Percentiles rank a stretch among this genome's conserved stretches.
These are phyloP conservation scores for Raphanus raphanistrum DNA, from an alignment of 345 rosid genomes.

Conservation along the genomic window DNA sequence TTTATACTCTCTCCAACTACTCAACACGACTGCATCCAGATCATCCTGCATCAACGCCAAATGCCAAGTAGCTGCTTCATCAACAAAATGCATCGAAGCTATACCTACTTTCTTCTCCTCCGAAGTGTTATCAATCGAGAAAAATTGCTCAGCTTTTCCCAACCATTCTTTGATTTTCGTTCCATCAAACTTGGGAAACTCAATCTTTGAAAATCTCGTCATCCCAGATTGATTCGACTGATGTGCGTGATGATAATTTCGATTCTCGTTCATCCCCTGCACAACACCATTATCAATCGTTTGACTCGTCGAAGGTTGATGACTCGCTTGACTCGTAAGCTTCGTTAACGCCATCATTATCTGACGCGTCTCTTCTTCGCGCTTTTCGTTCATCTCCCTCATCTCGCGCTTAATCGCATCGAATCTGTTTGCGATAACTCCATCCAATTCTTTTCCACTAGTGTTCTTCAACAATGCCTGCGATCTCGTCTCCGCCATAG, in stretches of 20 bases:
- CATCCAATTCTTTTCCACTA: too few species aligned
- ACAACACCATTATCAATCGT: too few species aligned
- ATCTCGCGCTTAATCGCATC: too few species aligned
- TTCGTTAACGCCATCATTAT: too few species aligned
- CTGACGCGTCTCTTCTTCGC: too few species aligned
- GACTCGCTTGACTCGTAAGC: too few species aligned
- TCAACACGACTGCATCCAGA: background rate
- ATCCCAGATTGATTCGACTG: background rate
- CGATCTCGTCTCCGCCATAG: background rate
- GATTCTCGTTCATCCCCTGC: too few species aligned
- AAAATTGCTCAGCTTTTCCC: background rate
- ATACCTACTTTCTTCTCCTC: background rate
- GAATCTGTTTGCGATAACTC: too few species aligned
- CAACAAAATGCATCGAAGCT: background rate
- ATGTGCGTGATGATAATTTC: too few species aligned
- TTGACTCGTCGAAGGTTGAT: too few species aligned
- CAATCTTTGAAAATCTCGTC: background rate
- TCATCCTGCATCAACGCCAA: background rate
- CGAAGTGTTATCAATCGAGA: background rate
- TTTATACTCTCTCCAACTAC: background rate
- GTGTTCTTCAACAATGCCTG: too few species aligned
- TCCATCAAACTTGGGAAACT: background rate
- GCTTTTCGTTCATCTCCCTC: too few species aligned
- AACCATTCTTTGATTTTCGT: background rate
- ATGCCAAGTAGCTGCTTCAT: background rate